A percentile compares a stretch with the other conserved stretches of the same genome.
These are phyloP conservation scores for Acer yangbiense DNA, from an alignment of 345 rosid species.

Conservation along the genomic window DNA sequence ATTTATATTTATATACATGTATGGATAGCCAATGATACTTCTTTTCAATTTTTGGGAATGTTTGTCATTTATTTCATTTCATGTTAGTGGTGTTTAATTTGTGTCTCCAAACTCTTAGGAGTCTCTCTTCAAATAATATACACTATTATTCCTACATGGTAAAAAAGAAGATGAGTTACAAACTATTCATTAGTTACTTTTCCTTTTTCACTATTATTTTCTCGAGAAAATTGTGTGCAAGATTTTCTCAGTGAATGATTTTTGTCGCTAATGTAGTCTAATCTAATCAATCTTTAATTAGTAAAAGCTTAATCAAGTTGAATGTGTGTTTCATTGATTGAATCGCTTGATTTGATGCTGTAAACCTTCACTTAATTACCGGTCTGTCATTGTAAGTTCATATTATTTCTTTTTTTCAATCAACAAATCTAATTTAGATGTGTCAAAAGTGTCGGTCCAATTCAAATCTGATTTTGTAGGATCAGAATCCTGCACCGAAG, in stretches of 20 bases:
- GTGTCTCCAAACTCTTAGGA: neutral
- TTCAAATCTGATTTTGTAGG: too few species aligned
- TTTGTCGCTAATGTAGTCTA: too few species aligned
- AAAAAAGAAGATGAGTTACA: neutral
- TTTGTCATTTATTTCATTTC: neutral
- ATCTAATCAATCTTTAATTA: too few species aligned
- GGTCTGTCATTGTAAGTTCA: neutral
- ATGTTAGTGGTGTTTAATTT: neutral
- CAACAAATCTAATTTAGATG: neutral
- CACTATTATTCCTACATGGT: too few species aligned
- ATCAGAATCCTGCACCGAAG: too few species aligned
- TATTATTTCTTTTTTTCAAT: neutral
- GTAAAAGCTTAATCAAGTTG: neutral
- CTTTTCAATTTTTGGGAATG: neutral
- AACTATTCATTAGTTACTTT: too few species aligned
- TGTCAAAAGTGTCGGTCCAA: too few species aligned
- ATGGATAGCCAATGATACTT: neutral
- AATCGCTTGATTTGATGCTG: neutral
- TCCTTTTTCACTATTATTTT: neutral
- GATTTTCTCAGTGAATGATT: too few species aligned
- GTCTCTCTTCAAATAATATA: neutral
- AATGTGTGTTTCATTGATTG: neutral
- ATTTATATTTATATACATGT: too few species aligned
- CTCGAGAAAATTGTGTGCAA: neutral
- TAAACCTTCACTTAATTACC: neutral